Evolutionary conservation across 768 basidiomycete genomes (phyloP).

Genomic region (Mycena amicta): DNA sequence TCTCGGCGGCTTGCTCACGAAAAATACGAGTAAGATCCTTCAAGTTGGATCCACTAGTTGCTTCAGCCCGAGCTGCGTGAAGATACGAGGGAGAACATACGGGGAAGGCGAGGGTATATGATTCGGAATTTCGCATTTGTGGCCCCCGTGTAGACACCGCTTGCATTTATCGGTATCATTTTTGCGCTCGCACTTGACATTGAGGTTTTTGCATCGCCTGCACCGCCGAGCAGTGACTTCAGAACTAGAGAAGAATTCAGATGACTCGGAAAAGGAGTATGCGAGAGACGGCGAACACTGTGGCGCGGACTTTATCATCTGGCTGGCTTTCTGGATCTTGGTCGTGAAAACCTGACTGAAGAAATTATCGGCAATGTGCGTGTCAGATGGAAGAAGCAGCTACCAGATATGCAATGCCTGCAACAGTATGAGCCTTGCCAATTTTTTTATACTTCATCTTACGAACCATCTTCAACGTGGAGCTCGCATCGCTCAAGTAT

Average conservation of each 20-base stretch:
- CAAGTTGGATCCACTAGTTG: slow-evolving; percentile 72
- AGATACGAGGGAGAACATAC: background rate
- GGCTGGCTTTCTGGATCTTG: too few species aligned
- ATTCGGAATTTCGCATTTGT: slow-evolving; percentile 79
- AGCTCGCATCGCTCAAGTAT: too few species aligned
- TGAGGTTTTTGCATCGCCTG: slow-evolving; percentile 67
- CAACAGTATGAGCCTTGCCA: background rate
- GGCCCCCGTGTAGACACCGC: slow-evolving; percentile 68
- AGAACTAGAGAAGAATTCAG: slow-evolving; percentile 31
- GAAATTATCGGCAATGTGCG: too few species aligned
- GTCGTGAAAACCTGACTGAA: too few species aligned
- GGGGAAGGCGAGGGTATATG: slow-evolving; percentile 75
- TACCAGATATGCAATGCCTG: background rate
- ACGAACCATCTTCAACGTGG: background rate
- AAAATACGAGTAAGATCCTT: too few species aligned
- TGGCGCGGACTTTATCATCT: too few species aligned
- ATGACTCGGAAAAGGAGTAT: slow-evolving; percentile 7
- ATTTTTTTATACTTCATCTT: background rate
- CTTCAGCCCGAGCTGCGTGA: slow-evolving; percentile 58
- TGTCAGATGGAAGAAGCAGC: too few species aligned
- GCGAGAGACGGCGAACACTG: slow-evolving; percentile 42
- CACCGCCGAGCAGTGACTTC: slow-evolving; percentile 74
- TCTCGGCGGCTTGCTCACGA: slow-evolving; percentile 71
- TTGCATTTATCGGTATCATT: slow-evolving; percentile 74
- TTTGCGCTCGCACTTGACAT: slow-evolving; percentile 79